Base-by-base conservation (phyloP, 176 grass and related monocot genomes). In the Oryza meyeriana region DNA sequence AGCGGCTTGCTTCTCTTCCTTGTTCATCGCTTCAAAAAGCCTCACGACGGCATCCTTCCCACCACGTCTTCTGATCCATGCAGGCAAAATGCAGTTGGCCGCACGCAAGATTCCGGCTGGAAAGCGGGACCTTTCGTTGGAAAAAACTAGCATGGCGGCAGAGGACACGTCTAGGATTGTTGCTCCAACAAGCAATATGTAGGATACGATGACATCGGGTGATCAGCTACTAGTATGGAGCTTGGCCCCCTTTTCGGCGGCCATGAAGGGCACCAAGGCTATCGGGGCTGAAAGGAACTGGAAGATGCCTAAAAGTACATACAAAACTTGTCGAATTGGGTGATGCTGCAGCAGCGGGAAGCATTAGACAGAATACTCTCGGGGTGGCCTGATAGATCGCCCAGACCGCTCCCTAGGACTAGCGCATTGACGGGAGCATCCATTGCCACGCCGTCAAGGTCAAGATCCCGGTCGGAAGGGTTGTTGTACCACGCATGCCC, bases 171-270 rank as follows among this genome's bases (percentile, higher is more conserved):
- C 80, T 17, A 82, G 57, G 12, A 73, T 24, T 25, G 25, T 45
- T 28, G 78, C 78, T 40, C 47, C 78, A 13, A 70, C 22, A 4
- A 81, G 48, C 65, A 81, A 27, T 29, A 71, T 6, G 57, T 82
- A 82, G 80, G 80, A 33, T 20, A 82, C 35, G 11, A 0, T 25
- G 28, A 82, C 11, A 82, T 82, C 80, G 8, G 0, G 38, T 73
- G 16, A 50, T 48, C 3, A 5, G 14, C 45, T 18, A 13, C 79
- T 42, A 1, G 0, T 32, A 10, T 81, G 16, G 47, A 30, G 16
- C 59, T 61, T 16, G 26, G 7, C 18, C 0, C 2, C 35, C 27
- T 35, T 82, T 3, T 82, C 20, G 4, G 69, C 28, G 3, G 39
- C 2, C 2, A 0, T 33, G 28, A 82, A 73, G 27, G 73, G 80